These are phyloP conservation scores for Verticillium nonalfalfae DNA, from an alignment of 2,329 filamentous ascomycete genomes.

Conservation along the genomic window DNA sequence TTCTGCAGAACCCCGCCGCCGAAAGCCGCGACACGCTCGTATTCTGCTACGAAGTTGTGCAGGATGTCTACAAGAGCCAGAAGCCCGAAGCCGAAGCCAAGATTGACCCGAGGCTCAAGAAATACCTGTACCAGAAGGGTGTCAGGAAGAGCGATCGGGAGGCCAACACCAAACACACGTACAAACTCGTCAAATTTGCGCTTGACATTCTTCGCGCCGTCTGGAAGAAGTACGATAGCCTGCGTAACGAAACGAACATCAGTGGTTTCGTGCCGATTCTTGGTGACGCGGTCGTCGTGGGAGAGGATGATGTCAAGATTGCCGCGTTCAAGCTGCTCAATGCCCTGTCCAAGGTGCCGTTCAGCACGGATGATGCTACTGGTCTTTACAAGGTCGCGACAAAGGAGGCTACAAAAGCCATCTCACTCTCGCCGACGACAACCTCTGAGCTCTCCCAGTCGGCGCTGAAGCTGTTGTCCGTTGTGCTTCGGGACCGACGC, in stretches of 20 bases:
- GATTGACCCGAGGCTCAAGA: slow-evolving; percentile 56
- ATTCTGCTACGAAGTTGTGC: slow-evolving; percentile 92
- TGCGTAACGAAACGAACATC: slow-evolving; percentile 75
- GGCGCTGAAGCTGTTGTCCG: slow-evolving; percentile 79
- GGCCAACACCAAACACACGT: slow-evolving; percentile 69
- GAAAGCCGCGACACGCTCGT: slow-evolving; percentile 78
- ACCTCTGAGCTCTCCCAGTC: slow-evolving; percentile 81
- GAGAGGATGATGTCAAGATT: slow-evolving; percentile 89
- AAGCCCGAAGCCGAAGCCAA: slow-evolving; percentile 45
- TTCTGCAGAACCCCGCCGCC: slow-evolving; percentile 74
- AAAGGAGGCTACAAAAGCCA: slow-evolving; percentile 75
- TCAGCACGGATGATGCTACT: slow-evolving; percentile 61
- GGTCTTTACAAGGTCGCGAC: slow-evolving; percentile 69
- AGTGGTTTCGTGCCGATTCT: slow-evolving; percentile 82
- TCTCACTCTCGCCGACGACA: slow-evolving; percentile 71
- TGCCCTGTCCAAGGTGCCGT: slow-evolving; percentile 77
- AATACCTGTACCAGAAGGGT: slow-evolving; percentile 76
- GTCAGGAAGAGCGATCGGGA: slow-evolving; percentile 69
- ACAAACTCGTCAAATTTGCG: slow-evolving; percentile 84
- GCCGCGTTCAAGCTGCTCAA: slow-evolving; percentile 80
- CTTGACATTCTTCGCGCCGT: slow-evolving; percentile 80
- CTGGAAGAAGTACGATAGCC: slow-evolving; percentile 76
- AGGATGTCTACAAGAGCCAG: slow-evolving; percentile 69
- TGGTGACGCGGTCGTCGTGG: slow-evolving; percentile 76
- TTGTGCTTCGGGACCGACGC: slow-evolving; percentile 74